A percentile compares a stretch with the other conserved stretches of the same genome.
Evolutionary conservation across 2,329 filamentous ascomycete species (phyloP).

Genomic region (Pseudocercospora pini-densiflorae): DNA sequence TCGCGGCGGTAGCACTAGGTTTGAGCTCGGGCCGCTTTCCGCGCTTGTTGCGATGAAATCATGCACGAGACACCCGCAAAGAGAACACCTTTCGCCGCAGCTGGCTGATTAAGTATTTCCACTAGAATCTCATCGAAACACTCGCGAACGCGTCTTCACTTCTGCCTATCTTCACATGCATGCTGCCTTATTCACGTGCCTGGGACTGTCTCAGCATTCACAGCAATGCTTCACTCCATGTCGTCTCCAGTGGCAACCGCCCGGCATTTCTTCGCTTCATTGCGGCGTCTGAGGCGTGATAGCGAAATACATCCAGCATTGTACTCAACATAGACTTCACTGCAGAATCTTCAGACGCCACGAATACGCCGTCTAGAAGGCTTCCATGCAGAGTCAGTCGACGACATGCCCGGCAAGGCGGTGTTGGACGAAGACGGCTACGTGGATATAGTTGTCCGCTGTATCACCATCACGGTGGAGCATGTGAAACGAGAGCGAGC

Average conservation of each 20-base stretch:
- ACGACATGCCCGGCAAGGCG: background rate
- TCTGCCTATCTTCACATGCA: conserved; percentile 1
- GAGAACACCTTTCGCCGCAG: conserved; percentile 1
- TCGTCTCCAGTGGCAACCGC: conserved; percentile 6
- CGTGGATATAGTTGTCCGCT: background rate
- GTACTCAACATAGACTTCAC: background rate
- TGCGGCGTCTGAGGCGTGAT: background rate
- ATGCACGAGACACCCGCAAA: background rate
- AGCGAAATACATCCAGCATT: background rate
- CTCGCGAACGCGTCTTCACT: background rate
- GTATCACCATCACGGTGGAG: conserved; percentile 3
- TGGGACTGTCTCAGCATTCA: background rate
- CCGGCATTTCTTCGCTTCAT: background rate
- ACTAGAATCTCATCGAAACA: background rate
- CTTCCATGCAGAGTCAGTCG: background rate
- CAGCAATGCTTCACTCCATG: background rate
- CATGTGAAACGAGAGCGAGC: background rate
- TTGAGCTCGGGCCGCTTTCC: background rate
- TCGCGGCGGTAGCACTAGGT: background rate
- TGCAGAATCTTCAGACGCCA: background rate
- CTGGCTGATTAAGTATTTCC: background rate
- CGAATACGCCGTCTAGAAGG: background rate
- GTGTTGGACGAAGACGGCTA: background rate
- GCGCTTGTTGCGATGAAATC: background rate
- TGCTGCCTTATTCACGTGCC: conserved; percentile 6